phyloP scores from a whole-genome alignment of 495 filamentous ascomycete genomes.

The Tuber umbilicatum region DNA sequence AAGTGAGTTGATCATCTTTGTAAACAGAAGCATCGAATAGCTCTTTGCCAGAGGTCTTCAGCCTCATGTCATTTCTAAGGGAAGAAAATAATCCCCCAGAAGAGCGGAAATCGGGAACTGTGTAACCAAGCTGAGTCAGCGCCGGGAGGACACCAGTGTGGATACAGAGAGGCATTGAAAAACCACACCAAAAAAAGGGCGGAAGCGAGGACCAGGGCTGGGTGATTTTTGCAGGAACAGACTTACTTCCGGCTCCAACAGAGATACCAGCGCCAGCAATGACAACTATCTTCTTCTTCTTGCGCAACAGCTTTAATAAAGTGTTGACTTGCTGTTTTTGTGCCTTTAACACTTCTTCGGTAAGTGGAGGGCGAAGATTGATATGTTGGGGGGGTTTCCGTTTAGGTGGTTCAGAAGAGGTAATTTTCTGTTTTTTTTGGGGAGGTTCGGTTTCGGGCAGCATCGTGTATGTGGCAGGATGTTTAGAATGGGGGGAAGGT shows the following conservation, averaged over 20 bases:
- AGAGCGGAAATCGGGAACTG: slow-evolving; percentile 96
- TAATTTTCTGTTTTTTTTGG: slow-evolving; percentile 40
- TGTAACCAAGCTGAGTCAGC: slow-evolving; percentile 32
- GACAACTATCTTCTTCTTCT: slow-evolving; percentile 91
- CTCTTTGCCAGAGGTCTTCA: slow-evolving; percentile 90
- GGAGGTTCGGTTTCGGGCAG: slow-evolving; percentile 36
- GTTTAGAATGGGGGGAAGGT: slow-evolving; percentile 14
- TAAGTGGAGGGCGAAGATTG: slow-evolving; percentile 53
- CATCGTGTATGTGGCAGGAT: slow-evolving; percentile 17
- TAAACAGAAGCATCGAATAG: slow-evolving; percentile 97
- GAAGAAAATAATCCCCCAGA: slow-evolving; percentile 78
- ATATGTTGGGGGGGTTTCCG: slow-evolving; percentile 59
- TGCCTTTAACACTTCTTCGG: slow-evolving; percentile 45
- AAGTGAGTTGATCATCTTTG: slow-evolving; percentile 76
- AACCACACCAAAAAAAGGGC: slow-evolving; percentile 36
- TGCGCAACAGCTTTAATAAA: slow-evolving; percentile 68
- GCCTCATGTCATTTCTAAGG: slow-evolving; percentile 72
- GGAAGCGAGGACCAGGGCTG: slow-evolving; percentile 8
- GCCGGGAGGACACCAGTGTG: slow-evolving; percentile 19
- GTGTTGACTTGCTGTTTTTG: slow-evolving; percentile 58
- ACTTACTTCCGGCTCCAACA: slow-evolving; percentile 88
- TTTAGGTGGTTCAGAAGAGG: slow-evolving; percentile 22
- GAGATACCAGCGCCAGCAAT: slow-evolving; percentile 96
- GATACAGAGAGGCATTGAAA: slow-evolving; percentile 31
- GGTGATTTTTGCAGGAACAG: slow-evolving; percentile 21